Evolutionary conservation across 192 early-diverging fungal species (phyloP), one percentile per base, ranked within the genome.

Genomic region (Podila epicladia): DNA sequence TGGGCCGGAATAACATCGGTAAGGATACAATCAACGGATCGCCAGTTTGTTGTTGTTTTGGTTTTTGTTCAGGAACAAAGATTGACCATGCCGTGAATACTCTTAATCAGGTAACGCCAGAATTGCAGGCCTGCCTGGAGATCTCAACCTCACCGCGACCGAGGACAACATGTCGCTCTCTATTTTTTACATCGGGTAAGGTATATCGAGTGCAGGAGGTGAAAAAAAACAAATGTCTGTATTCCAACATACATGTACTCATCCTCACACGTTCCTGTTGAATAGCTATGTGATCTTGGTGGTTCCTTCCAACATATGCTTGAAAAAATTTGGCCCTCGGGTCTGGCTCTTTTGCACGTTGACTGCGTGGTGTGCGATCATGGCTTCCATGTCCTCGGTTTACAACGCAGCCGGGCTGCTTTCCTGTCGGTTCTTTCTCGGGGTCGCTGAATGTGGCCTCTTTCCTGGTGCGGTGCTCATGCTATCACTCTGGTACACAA

Each of bases 221-320:
- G 29, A 29, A 29, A 15, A 51, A 51, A 51, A 51, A 51, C 5
- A 15, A 51, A 15, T 2, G 2, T 7, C 0, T 51, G 20, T 51
- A 51, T 20, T 20, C 4, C 0, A 35, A 35, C 33, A 3, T 35
- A 35, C 33, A 35, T 35, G 7, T 35, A 35, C 7, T 35, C 33
- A 35, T 35, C 33, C 33, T 4, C 33, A 35, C 33, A 35, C 33
- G 33, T 35, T 35, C 33, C 33, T 41, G 38, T 12, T 41, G 12
- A 41, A 41, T 41, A 41, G 38, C 8, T 41, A 41, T 0, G 38
- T 41, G 38, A 41, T 41, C 19, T 91, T 90, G 71, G 91, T 92
- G 73, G 72, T 93, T 22, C 92, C 92, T 8, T 90, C 87, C 57
- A 93, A 92, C 76, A 58, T 91, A 35, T 24, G n/a, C 4, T 31